phyloP scores from a whole-genome alignment of 495 filamentous ascomycete species.

The Trichoderma reesei region DNA sequence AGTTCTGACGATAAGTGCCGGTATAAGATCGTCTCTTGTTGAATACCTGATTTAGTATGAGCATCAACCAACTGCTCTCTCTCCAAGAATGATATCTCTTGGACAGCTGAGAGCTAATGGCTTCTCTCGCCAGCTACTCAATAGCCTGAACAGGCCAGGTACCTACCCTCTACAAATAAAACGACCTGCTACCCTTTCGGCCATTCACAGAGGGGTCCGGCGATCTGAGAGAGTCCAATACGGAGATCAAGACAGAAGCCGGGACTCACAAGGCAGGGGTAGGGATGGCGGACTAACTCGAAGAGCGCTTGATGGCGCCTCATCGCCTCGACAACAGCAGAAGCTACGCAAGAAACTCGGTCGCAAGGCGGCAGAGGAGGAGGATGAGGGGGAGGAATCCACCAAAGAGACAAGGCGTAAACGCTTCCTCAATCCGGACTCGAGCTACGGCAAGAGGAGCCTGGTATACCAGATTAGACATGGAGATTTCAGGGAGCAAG shows the following conservation, averaged over 20 bases:
- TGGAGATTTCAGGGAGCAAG: slow-evolving; percentile 16
- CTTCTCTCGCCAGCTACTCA: not conserved
- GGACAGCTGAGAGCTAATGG: not conserved
- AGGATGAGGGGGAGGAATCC: slow-evolving; percentile 21
- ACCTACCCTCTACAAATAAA: not conserved
- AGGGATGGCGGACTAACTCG: not conserved
- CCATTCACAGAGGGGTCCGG: slow-evolving; percentile 22
- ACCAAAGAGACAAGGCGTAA: slow-evolving; percentile 26
- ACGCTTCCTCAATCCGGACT: slow-evolving; percentile 33
- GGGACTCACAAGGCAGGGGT: slow-evolving; percentile 9
- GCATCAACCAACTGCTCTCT: not conserved
- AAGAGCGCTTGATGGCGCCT: slow-evolving; percentile 8
- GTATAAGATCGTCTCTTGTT: not conserved
- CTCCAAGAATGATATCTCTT: not conserved
- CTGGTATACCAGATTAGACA: slow-evolving; percentile 33
- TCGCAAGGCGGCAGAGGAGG: slow-evolving; percentile 38
- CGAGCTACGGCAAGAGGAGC: slow-evolving; percentile 35
- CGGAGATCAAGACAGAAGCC: not conserved
- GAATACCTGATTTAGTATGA: not conserved
- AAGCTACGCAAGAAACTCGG: slow-evolving; percentile 30
- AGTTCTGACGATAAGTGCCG: not conserved
- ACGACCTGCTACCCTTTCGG: slow-evolving; percentile 19
- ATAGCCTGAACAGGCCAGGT: not conserved
- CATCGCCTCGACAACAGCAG: slow-evolving; percentile 1
- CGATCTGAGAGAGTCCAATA: slow-evolving; percentile 17